phyloP scores from a whole-genome alignment of 805 yeast genomes.

The Myxozyma udenii region DNA sequence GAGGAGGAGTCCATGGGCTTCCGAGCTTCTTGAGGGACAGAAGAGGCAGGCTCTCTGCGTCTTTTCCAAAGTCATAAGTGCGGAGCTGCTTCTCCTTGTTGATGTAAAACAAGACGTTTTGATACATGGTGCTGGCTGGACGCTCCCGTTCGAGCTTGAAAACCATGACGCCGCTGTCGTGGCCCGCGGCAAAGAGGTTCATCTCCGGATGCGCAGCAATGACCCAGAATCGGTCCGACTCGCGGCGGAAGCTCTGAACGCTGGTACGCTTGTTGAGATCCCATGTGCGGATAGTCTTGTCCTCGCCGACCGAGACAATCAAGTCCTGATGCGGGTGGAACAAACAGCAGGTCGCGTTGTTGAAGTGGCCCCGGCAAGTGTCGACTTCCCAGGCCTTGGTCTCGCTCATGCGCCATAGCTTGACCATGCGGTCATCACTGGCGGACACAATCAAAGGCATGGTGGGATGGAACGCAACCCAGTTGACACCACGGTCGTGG shows the following conservation, averaged over 20 bases:
- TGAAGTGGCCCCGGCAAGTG: constrained; percentile 96
- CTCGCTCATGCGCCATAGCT: constrained; percentile 96
- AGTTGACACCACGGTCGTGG: constrained; percentile 96
- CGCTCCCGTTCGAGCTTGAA: constrained; percentile 97
- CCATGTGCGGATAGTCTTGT: constrained; percentile 95
- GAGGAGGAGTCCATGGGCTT: constrained; percentile 78
- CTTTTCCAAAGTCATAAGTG: constrained; percentile 63
- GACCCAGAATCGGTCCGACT: constrained; percentile 91
- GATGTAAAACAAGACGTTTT: constrained; percentile 70
- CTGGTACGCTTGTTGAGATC: constrained; percentile 91
- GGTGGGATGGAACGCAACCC: constrained; percentile 98
- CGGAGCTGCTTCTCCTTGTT: constrained; percentile 86
- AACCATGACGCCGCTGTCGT: constrained; percentile 96
- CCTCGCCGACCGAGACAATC: constrained; percentile 91
- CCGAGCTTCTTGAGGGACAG: constrained; percentile 82
- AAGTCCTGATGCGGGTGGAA: constrained; percentile 94
- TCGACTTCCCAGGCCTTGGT: constrained; percentile 99
- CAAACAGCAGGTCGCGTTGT: constrained; percentile 80
- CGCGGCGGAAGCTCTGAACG: constrained; percentile 90
- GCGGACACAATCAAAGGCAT: constrained; percentile 91
- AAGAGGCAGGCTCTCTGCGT: constrained; percentile 70
- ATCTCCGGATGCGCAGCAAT: constrained; percentile 83
- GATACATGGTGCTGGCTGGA: constrained; percentile 77
- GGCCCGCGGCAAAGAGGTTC: constrained; percentile 89
- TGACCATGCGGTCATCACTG: constrained; percentile 92